Evolutionary conservation across 495 filamentous ascomycete genomes (phyloP).

Genomic region (Glutinoglossum americanum): DNA sequence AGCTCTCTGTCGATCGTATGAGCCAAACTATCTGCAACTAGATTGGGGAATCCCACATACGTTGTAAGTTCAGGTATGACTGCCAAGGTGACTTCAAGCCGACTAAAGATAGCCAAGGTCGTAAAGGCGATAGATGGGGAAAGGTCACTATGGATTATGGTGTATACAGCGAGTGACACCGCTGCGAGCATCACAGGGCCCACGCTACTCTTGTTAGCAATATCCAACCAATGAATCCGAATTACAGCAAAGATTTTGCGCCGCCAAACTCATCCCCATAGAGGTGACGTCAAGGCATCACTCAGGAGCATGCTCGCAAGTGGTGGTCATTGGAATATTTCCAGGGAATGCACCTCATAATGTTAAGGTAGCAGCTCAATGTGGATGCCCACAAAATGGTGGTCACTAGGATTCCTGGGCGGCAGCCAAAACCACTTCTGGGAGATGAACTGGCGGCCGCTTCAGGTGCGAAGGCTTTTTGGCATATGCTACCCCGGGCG

Average conservation of each 20-base stretch:
- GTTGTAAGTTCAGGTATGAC: conserved; percentile 55
- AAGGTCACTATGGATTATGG: conserved; percentile 35
- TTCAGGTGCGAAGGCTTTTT: too few relatives aligned
- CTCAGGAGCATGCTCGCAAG: too few relatives aligned
- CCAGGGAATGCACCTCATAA: too few relatives aligned
- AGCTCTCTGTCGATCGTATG: background rate
- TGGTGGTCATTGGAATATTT: too few relatives aligned
- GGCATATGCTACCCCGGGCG: too few relatives aligned
- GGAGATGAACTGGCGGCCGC: too few relatives aligned
- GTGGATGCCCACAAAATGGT: too few relatives aligned
- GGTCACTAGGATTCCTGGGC: too few relatives aligned
- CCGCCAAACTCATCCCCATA: background rate
- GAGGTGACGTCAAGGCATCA: too few relatives aligned
- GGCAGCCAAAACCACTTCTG: too few relatives aligned
- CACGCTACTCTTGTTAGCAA: conserved; percentile 12
- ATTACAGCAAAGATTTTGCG: background rate
- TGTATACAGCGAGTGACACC: conserved; percentile 46
- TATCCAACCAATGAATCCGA: background rate
- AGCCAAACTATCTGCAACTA: background rate
- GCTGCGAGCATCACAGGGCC: conserved; percentile 55
- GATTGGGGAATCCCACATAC: conserved; percentile 19
- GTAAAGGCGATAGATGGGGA: conserved; percentile 65
- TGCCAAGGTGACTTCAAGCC: conserved; percentile 46
- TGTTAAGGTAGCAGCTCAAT: too few relatives aligned
- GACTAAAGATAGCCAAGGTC: conserved; percentile 48